These are phyloP conservation scores for Drechmeria coniospora DNA, from an alignment of 2,329 filamentous ascomycete genomes.

Conservation along the genomic window DNA sequence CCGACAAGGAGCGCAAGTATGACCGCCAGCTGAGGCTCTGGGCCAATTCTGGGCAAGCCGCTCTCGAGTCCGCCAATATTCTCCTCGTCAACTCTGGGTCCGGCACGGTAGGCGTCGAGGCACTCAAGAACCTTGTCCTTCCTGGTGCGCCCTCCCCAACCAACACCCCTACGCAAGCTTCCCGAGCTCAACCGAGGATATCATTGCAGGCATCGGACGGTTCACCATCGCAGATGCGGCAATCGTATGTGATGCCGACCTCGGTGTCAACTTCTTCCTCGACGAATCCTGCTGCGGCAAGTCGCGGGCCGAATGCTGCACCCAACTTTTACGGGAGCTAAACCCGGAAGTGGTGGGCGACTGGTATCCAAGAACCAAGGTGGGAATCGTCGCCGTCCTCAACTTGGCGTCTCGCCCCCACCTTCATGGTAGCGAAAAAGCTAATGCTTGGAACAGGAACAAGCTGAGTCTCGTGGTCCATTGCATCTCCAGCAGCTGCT, in stretches of 20 bases:
- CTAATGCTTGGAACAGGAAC: too few relatives aligned
- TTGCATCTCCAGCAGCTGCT: conserved; percentile 27
- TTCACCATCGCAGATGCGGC: conserved; percentile 83
- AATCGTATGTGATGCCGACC: conserved; percentile 61
- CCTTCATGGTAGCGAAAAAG: too few relatives aligned
- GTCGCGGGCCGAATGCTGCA: conserved; percentile 62
- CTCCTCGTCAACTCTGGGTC: conserved; percentile 74
- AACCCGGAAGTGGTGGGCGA: conserved; percentile 83
- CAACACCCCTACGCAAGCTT: neutral
- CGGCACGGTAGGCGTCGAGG: conserved; percentile 80
- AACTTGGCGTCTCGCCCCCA: too few relatives aligned
- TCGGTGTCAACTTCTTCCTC: conserved; percentile 95
- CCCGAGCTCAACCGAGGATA: neutral
- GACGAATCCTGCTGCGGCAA: conserved; percentile 64
- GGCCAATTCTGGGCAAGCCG: conserved; percentile 83
- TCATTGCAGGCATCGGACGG: conserved; percentile 53
- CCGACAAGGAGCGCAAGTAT: conserved; percentile 62
- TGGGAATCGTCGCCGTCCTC: conserved; percentile 1
- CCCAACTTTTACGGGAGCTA: conserved; percentile 65
- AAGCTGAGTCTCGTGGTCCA: too few relatives aligned
- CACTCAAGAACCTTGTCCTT: conserved; percentile 91
- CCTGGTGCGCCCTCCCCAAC: conserved; percentile 39
- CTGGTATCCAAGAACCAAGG: conserved; percentile 39
- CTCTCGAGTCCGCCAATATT: conserved; percentile 82
- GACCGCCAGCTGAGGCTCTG: conserved; percentile 90